Evolutionary conservation across 768 basidiomycete species (phyloP).

Genomic region (Mycena alexandri): DNA sequence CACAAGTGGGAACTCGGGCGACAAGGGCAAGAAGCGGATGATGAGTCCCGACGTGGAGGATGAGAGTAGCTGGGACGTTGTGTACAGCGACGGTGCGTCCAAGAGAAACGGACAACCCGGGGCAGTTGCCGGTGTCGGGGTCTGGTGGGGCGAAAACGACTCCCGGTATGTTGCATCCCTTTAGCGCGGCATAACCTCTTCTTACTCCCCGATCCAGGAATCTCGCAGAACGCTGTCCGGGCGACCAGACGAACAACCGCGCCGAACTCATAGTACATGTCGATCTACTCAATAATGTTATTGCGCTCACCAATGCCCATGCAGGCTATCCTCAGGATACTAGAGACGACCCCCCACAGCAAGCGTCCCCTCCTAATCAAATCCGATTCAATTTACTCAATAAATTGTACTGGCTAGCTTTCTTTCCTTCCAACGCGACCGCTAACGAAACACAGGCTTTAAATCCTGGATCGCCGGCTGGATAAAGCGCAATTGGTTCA

Average conservation of each 20-base stretch:
- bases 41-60: slow-evolving; percentile 43
- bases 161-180: slow-evolving; percentile 58
- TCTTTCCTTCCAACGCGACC: neutral
- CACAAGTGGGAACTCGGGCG: neutral
- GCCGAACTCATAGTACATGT: slow-evolving; percentile 85
- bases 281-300: neutral
- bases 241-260: slow-evolving; percentile 87
- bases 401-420: slow-evolving; percentile 66
- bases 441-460: slow-evolving; percentile 65
- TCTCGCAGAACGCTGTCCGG: slow-evolving; percentile 84
- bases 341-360: slow-evolving; percentile 77
- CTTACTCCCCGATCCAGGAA: slow-evolving; percentile 67
- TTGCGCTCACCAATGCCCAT: slow-evolving; percentile 2
- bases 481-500: slow-evolving; percentile 65
- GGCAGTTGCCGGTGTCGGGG: slow-evolving; percentile 85
- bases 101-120: slow-evolving; percentile 80
- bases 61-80: slow-evolving; percentile 59
- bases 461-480: slow-evolving; percentile 78
- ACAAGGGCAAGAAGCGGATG: slow-evolving; percentile 52
- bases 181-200: neutral
- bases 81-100: slow-evolving; percentile 92
- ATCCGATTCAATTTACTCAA: slow-evolving; percentile 89
- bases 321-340: slow-evolving; percentile 86
- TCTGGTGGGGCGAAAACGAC: slow-evolving; percentile 87
- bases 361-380: slow-evolving; percentile 76